Evolutionary conservation across 2,329 filamentous ascomycete species (phyloP).

Genomic region (Aspergillus ruber): DNA sequence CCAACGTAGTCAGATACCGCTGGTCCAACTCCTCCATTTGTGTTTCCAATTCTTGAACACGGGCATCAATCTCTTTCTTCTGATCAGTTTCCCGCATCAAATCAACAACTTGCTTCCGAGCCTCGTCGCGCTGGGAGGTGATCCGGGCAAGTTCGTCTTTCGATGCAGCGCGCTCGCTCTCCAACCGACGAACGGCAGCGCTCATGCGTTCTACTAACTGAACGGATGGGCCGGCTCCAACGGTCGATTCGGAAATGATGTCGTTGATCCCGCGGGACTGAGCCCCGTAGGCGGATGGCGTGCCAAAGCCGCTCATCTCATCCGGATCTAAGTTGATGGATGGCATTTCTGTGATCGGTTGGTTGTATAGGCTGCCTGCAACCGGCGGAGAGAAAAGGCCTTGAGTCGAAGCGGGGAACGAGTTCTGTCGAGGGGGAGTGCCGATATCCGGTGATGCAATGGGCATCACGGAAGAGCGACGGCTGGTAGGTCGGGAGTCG

Average conservation of each 20-base stretch:
- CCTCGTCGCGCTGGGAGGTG: slow-evolving; percentile 80
- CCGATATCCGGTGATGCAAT: slow-evolving; percentile 29
- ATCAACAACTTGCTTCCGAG: slow-evolving; percentile 80
- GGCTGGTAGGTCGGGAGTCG: slow-evolving; percentile 34
- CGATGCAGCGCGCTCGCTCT: slow-evolving; percentile 81
- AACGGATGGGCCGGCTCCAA: slow-evolving; percentile 83
- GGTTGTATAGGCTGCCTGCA: slow-evolving; percentile 15
- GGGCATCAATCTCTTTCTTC: slow-evolving; percentile 55
- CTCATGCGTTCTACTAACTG: slow-evolving; percentile 96
- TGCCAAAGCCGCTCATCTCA: slow-evolving; percentile 32
- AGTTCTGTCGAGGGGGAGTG: slow-evolving; percentile 43
- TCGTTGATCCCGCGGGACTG: slow-evolving; percentile 63
- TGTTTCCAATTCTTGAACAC: slow-evolving; percentile 59
- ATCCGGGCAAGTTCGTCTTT: slow-evolving; percentile 81
- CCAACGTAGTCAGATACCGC: slow-evolving; percentile 82
- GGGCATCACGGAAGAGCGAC: slow-evolving; percentile 35
- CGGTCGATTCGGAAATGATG: slow-evolving; percentile 81
- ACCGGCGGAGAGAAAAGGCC: slow-evolving; percentile 22
- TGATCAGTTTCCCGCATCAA: slow-evolving; percentile 82
- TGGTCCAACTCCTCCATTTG: slow-evolving; percentile 64
- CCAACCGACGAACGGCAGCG: slow-evolving; percentile 80
- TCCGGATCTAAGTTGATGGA: slow-evolving; percentile 43
- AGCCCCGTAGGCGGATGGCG: slow-evolving; percentile 32
- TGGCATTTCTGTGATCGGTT: slow-evolving; percentile 24
- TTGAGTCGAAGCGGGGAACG: slow-evolving; percentile 22